phyloP scores from a whole-genome alignment of 176 grass and related monocot genomes.

The Hordeum vulgare region MorexV3_pseudomolecules_assembly NC_058522.1:497128357-497128856 shows the following conservation, averaged over 20 bases:
- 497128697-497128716: not conserved
- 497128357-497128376: not conserved
- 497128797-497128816: not conserved
- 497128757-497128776: not conserved
- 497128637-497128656: not conserved
- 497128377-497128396: not conserved
- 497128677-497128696: constrained; percentile 15
- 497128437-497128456: not conserved
- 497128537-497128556: not conserved
- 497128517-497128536: not conserved
- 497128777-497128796: not conserved
- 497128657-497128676: not conserved
- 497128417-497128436: not conserved
- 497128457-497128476: not conserved
- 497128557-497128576: not conserved
- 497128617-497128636: constrained; percentile 15
- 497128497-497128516: not conserved
- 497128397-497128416: not conserved
- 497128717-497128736: not conserved
- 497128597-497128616: not conserved
- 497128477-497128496: not conserved
- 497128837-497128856: not conserved
- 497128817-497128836: not conserved
- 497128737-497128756: not conserved
- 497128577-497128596: constrained; percentile 15